phyloP scores from a whole-genome alignment of 331 rosid species.

The Cydonia oblonga region DNA sequence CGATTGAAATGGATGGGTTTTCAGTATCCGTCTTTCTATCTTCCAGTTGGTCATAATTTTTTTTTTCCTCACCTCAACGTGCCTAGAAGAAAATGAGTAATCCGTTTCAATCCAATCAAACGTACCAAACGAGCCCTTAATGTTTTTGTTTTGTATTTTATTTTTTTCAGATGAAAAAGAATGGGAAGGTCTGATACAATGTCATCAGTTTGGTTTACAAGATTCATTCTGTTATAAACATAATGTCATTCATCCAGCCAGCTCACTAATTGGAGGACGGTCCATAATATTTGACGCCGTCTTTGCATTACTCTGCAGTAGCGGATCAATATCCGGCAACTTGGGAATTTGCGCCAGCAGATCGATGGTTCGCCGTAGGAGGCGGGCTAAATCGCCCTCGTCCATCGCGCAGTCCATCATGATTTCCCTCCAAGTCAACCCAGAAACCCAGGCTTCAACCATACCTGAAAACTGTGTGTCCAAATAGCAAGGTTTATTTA shows the following conservation, averaged over 20 bases:
- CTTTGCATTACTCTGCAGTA: constrained; percentile 61
- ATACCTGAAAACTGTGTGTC: constrained; percentile 88
- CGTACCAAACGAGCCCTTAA: too few species aligned
- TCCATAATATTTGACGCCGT: constrained; percentile 76
- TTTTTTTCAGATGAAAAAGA: background rate
- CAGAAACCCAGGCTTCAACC: constrained; percentile 99
- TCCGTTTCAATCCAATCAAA: too few species aligned
- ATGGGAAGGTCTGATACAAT: background rate
- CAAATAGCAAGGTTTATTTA: constrained; percentile 50
- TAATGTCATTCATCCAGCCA: constrained; percentile 16
- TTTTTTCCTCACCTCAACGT: too few species aligned
- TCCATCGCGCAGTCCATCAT: constrained; percentile 99
- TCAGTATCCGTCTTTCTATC: too few species aligned
- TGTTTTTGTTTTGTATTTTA: background rate
- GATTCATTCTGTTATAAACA: background rate
- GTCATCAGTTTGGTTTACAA: background rate
- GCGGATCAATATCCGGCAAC: constrained; percentile 67
- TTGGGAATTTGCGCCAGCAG: constrained; percentile 86
- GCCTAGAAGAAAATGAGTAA: too few species aligned
- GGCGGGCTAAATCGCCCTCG: constrained; percentile 94
- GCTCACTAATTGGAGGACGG: constrained; percentile 92
- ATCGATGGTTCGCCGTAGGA: constrained; percentile 77
- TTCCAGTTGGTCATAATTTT: too few species aligned
- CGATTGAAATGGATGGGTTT: too few species aligned
- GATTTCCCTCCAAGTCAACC: constrained; percentile 86